Evolutionary conservation across 805 yeast genomes (phyloP).

Genomic region (Yamadazyma ubonensis): DNA sequence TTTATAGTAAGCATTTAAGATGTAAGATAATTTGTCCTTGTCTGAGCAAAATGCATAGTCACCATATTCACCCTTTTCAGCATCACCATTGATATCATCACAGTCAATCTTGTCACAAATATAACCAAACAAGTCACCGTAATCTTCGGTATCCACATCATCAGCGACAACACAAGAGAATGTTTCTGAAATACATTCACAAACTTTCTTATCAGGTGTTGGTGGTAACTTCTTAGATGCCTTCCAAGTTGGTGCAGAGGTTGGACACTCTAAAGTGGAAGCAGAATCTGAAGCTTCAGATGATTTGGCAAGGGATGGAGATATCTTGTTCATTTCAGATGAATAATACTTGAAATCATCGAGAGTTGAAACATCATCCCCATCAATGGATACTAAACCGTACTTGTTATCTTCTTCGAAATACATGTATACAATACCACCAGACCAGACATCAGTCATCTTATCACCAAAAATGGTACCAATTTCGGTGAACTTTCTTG

Average conservation of each 20-base stretch:
- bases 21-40: slow-evolving; percentile 63
- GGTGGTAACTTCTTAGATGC: slow-evolving; percentile 75
- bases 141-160: slow-evolving; percentile 54
- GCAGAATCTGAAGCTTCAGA: slow-evolving; percentile 34
- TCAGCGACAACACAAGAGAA: slow-evolving; percentile 60
- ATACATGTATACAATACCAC: slow-evolving; percentile 92
- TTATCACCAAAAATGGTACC: slow-evolving; percentile 59
- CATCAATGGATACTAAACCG: slow-evolving; percentile 65
- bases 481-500: slow-evolving; percentile 78
- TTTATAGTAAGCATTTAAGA: slow-evolving; percentile 61
- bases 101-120: slow-evolving; percentile 60
- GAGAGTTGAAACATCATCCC: slow-evolving; percentile 55
- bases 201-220: slow-evolving; percentile 63
- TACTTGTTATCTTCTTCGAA: slow-evolving; percentile 80
- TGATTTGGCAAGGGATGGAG: slow-evolving; percentile 38
- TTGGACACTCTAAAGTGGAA: slow-evolving; percentile 71
- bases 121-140: slow-evolving; percentile 54
- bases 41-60: slow-evolving; percentile 68
- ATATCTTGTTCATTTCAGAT: slow-evolving; percentile 33
- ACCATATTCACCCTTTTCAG: slow-evolving; percentile 68
- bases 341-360: slow-evolving; percentile 51
- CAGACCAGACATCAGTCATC: slow-evolving; percentile 91
- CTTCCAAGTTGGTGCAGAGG: slow-evolving; percentile 54
- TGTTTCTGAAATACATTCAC: slow-evolving; percentile 61
- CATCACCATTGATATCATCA: slow-evolving; percentile 59